Evolutionary conservation across 139 green algal species (phyloP), one percentile per base, ranked within the genome.

Genomic region (Dunaliella primolecta): DNA sequence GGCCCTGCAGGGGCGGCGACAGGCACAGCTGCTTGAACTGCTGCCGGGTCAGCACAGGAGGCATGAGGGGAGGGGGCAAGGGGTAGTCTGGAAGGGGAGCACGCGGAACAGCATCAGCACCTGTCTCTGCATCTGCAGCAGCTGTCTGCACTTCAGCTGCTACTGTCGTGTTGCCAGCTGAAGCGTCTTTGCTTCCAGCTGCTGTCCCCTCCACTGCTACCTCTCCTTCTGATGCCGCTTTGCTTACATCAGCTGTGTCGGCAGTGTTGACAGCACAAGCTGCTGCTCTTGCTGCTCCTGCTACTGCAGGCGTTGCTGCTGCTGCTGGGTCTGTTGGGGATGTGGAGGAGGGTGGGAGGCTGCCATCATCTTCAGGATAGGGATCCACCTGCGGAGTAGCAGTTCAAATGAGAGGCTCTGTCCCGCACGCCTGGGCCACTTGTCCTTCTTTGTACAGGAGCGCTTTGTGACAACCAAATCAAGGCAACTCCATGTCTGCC

Each of bases 21-120:
- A 27, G 36, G 84, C 93, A 97, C 25, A 98, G 90, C 46, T 71
- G 36, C 36, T 84, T 34, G 85, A 96, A 98, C 33, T 78, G 83
- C 2, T 93, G 84, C 0, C 55, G 30, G 1, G 85, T 88, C 0
- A 97, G 88, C 25, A 94, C 89, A 11, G 91, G 89, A 21, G 55
- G 64, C 29, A 78, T 35, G 24, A 38, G 25, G 1, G 83, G 75
- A 25, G 75, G 77, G 34, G 84, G 30, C 32, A 81, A 36, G 23
- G 75, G 24, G 31, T 33, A n/a, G 24, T 27, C 75, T 78, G 72
- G 24, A 36, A 23, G 20, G 72, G 25, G 37, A 36, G 56, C 56
- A 72, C 21, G 20, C 20, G 56, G 21, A 20, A 20, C n/a, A n/a
- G n/a, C n/a, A n/a, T n/a, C n/a, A 77, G 71, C 15, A 21, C 71